A percentile compares a stretch with the other conserved stretches of the same genome.
Evolutionary conservation across 2,329 filamentous ascomycete genomes (phyloP).

Genomic region (Fusarium vanettenii): DNA sequence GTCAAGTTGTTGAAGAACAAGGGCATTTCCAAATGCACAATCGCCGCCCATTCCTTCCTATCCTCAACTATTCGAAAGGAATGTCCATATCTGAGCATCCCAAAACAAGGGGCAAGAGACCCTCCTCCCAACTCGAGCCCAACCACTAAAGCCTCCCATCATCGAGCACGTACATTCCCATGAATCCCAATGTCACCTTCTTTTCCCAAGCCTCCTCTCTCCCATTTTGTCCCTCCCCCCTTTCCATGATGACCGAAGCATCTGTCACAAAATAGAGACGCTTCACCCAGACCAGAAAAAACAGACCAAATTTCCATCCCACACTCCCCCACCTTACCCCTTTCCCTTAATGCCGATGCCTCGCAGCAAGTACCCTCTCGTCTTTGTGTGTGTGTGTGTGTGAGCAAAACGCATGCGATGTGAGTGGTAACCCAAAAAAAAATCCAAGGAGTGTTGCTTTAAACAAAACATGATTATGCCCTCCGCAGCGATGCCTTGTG

Average conservation of each 20-base stretch:
- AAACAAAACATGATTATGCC: slow-evolving; percentile 26
- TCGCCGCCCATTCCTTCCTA: slow-evolving; percentile 43
- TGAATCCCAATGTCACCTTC: slow-evolving; percentile 1
- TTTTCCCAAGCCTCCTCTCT: neutral
- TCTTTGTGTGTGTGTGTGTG: slow-evolving; percentile 35
- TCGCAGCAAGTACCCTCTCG: slow-evolving; percentile 40
- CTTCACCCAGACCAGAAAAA: neutral
- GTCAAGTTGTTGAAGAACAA: slow-evolving; percentile 30
- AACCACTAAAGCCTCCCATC: neutral
- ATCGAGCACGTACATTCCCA: neutral
- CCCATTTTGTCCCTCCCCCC: neutral
- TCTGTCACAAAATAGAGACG: neutral
- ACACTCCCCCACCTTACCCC: slow-evolving; percentile 2
- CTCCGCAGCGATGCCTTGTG: slow-evolving; percentile 26
- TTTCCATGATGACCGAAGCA: neutral
- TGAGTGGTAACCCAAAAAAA: slow-evolving; percentile 6
- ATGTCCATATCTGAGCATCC: slow-evolving; percentile 28
- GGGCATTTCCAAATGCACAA: slow-evolving; percentile 42
- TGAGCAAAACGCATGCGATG: slow-evolving; percentile 20
- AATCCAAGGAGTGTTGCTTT: slow-evolving; percentile 27
- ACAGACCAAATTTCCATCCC: neutral
- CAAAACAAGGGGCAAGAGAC: neutral
- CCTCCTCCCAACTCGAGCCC: neutral
- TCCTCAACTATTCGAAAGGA: slow-evolving; percentile 39
- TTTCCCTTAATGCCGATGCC: slow-evolving; percentile 33